Percentiles rank a stretch among this genome's conserved stretches.
These are phyloP conservation scores for Ophiostoma angusticollis DNA, from an alignment of 2,329 filamentous ascomycete species.

Conservation along the genomic window DNA sequence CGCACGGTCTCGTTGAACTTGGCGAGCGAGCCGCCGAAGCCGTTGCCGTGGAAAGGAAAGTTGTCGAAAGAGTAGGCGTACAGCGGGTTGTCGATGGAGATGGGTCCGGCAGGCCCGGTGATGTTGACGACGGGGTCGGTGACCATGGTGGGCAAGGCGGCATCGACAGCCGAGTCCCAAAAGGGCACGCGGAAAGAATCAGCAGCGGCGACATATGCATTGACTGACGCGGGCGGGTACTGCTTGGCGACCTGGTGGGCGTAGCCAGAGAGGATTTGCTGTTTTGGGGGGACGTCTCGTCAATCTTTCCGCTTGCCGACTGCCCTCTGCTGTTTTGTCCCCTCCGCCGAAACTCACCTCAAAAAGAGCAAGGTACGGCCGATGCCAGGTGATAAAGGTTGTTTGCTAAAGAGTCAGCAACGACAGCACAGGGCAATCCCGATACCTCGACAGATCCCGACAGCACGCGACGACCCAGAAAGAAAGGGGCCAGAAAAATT, in stretches of 20 bases:
- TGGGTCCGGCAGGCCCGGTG: constrained; percentile 16
- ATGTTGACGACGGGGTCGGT: constrained; percentile 19
- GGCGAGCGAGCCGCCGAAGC: constrained; percentile 19
- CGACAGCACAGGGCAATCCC: too few relatives aligned
- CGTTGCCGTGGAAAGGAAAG: constrained; percentile 24
- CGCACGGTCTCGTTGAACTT: constrained; percentile 26
- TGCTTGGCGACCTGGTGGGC: constrained; percentile 32
- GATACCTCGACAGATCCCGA: too few relatives aligned
- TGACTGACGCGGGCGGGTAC: constrained; percentile 25
- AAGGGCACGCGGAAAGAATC: constrained; percentile 34
- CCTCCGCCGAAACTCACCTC: constrained; percentile 28
- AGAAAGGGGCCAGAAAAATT: too few relatives aligned
- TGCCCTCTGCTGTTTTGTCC: not conserved
- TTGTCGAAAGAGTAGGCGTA: constrained; percentile 36
- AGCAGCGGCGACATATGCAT: constrained; percentile 31
- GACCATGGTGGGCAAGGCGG: constrained; percentile 29
- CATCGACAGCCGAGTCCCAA: constrained; percentile 40
- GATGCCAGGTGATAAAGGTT: constrained; percentile 43
- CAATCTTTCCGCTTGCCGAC: too few relatives aligned
- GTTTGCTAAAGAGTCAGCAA: constrained; percentile 26
- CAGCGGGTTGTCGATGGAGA: constrained; percentile 34
- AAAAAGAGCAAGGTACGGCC: constrained; percentile 39
- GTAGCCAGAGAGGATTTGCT: constrained; percentile 39
- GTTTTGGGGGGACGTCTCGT: not conserved
- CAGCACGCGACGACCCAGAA: too few relatives aligned